phyloP scores from a whole-genome alignment of 78 protist genomes.

The Dictyostelium intermedium region DNA sequence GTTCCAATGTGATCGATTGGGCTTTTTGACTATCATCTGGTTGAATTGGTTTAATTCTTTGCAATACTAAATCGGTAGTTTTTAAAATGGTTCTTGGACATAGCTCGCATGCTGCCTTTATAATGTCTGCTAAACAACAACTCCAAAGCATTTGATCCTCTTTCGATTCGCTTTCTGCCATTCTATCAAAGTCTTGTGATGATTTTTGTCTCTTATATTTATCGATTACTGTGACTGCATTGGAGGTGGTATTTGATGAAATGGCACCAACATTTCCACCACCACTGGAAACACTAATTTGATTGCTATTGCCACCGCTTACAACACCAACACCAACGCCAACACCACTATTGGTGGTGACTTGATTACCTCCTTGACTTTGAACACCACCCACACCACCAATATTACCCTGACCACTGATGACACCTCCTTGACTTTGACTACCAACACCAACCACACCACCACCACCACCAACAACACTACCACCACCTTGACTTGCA shows the following conservation, averaged over 20 bases:
- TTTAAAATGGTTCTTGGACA: constrained; percentile 42
- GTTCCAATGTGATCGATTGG: constrained; percentile 19
- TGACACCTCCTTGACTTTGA: background rate
- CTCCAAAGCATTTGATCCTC: constrained; percentile 63
- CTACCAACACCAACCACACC: background rate
- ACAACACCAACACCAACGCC: background rate
- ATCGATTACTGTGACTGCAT: background rate
- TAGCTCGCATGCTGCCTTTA: constrained; percentile 14
- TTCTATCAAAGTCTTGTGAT: constrained; percentile 70
- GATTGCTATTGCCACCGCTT: background rate
- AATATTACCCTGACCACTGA: background rate
- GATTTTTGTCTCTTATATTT: constrained; percentile 48
- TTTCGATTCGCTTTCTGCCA: constrained; percentile 39
- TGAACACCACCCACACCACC: background rate
- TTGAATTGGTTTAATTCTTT: constrained; percentile 45
- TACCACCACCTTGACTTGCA: background rate
- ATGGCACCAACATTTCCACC: background rate
- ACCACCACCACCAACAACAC: background rate
- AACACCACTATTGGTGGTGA: background rate
- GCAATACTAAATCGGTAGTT: constrained; percentile 49
- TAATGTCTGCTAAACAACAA: constrained; percentile 67
- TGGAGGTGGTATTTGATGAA: background rate
- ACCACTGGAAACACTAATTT: background rate
- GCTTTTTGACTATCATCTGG: constrained; percentile 49
- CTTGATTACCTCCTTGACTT: background rate